These are phyloP conservation scores for Kernera saxatilis DNA, from an alignment of 345 rosid species.

Conservation along the genomic window DNA sequence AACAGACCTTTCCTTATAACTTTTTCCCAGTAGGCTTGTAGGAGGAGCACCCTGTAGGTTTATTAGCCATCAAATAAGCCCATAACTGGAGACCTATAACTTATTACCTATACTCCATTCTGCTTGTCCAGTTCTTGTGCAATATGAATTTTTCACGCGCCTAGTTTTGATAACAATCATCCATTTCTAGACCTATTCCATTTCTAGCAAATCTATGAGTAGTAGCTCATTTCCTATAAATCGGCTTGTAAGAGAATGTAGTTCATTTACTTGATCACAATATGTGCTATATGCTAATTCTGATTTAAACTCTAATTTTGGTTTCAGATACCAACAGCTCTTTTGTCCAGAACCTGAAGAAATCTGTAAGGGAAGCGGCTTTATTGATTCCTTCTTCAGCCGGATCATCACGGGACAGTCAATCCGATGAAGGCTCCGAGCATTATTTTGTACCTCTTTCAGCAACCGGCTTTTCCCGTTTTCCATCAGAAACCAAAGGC, in stretches of 20 bases:
- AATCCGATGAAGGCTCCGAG: conserved; percentile 72
- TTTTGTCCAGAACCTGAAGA: conserved; percentile 72
- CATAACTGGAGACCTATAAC: no score
- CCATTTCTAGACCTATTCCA: no score
- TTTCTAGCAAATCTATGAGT: neutral
- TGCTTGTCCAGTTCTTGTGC: no score
- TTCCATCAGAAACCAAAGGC: conserved; percentile 49
- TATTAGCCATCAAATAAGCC: neutral
- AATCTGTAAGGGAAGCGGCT: conserved; percentile 94
- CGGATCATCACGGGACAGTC: conserved; percentile 65
- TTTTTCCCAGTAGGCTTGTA: no score
- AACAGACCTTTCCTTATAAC: neutral
- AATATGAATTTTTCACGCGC: no score
- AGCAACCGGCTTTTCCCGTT: conserved; percentile 46
- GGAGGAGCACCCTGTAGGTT: neutral
- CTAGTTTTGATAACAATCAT: no score
- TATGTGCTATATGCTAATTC: neutral
- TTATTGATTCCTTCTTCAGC: conserved; percentile 53
- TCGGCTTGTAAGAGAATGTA: neutral
- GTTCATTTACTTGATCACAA: neutral
- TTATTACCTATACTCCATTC: no score
- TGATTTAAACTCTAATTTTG: conserved; percentile 15
- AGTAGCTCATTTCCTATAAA: neutral
- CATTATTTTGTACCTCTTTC: conserved; percentile 84
- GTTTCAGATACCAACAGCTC: conserved; percentile 61